These are phyloP conservation scores for Canna indica DNA, from an alignment of 176 grass and related monocot genomes.

Conservation along the genomic window DNA sequence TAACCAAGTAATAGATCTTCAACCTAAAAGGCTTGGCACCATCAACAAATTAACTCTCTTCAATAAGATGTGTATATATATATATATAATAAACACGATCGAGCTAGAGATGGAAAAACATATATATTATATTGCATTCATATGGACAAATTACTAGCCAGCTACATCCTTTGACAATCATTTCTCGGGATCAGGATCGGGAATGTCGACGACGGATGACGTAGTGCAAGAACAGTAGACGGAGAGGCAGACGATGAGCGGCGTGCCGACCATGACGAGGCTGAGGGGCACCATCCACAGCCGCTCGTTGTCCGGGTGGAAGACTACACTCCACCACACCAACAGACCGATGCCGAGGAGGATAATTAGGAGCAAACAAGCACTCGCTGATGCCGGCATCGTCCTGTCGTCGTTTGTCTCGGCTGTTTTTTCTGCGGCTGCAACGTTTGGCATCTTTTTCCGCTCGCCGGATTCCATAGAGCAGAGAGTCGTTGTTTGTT, in stretches of 20 bases:
- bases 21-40: no score
- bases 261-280: conserved; percentile 72
- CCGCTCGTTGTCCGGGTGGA: conserved; percentile 52
- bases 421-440: no score
- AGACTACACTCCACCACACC: conserved; percentile 69
- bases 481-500: no score
- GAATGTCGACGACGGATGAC: background rate
- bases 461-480: no score
- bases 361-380: conserved; percentile 27
- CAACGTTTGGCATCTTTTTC: no score
- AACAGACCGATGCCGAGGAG: conserved; percentile 44
- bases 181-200: background rate
- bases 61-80: no score
- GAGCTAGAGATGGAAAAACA: no score
- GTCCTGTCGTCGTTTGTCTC: background rate
- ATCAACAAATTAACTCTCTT: no score
- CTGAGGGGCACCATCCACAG: conserved; percentile 96
- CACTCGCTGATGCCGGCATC: background rate
- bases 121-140: no score
- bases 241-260: conserved; percentile 66
- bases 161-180: background rate
- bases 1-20: no score
- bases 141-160: no score
- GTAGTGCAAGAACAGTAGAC: conserved; percentile 23
- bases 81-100: no score